These are phyloP conservation scores for Vitis rupestris DNA, from an alignment of 164 flowering plant genomes.

Conservation along the genomic window DNA sequence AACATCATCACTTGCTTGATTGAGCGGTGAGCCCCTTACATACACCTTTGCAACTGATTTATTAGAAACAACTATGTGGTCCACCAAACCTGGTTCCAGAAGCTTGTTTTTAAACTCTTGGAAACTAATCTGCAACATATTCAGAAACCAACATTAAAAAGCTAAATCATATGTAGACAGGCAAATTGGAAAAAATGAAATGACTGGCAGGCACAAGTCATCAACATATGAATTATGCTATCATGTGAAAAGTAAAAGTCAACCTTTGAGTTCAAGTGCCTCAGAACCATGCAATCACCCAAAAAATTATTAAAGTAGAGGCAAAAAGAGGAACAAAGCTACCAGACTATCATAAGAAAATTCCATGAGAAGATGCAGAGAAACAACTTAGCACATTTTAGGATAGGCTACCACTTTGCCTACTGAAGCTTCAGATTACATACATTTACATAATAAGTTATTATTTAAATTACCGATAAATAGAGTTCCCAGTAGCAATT, in stretches of 20 bases:
- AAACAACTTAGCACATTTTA: neutral
- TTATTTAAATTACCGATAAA: too few species aligned
- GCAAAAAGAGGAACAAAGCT: neutral
- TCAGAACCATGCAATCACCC: neutral
- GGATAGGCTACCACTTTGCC: too few species aligned
- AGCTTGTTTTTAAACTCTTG: constrained; percentile 92
- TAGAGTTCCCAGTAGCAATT: too few species aligned
- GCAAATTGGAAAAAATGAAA: neutral
- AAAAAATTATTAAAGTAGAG: neutral
- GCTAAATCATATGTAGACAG: neutral
- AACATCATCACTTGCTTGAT: constrained; percentile 42
- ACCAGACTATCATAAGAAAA: neutral
- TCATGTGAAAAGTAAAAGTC: neutral
- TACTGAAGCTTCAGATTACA: too few species aligned
- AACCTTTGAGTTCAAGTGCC: neutral
- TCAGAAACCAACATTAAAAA: constrained; percentile 8
- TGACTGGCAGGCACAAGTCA: neutral
- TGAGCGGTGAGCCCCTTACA: constrained; percentile 52
- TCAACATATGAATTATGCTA: neutral
- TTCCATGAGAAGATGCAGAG: neutral
- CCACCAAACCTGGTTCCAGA: constrained; percentile 86
- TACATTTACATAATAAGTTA: too few species aligned
- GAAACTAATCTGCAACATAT: constrained; percentile 66
- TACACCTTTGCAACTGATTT: constrained; percentile 87
- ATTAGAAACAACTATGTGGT: constrained; percentile 78